phyloP scores from a whole-genome alignment of 2,329 filamentous ascomycete genomes.

The Rachicladosporium sp. region DNA sequence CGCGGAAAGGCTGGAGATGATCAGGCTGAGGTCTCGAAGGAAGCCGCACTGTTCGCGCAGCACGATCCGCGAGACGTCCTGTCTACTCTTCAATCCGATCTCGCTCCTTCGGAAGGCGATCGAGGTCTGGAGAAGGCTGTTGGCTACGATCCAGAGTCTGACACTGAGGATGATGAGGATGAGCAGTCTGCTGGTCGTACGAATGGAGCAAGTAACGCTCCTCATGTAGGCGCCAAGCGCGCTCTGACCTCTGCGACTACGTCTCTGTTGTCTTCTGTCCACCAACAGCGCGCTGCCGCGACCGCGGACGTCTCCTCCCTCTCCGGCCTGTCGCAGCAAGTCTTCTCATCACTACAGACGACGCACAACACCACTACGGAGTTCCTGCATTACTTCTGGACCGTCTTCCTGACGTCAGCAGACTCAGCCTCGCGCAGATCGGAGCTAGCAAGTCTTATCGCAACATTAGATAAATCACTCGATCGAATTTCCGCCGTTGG shows the following conservation, averaged over 20 bases:
- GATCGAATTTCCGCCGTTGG: constrained; percentile 72
- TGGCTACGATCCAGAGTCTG: constrained; percentile 55
- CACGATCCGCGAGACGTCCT: constrained; percentile 61
- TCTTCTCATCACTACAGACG: constrained; percentile 52
- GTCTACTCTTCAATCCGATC: constrained; percentile 48
- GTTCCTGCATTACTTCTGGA: constrained; percentile 97
- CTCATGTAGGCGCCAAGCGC: constrained; percentile 13
- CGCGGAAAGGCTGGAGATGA: constrained; percentile 56
- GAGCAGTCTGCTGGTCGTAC: constrained; percentile 5
- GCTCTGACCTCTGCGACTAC: constrained; percentile 37
- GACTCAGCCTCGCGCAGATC: constrained; percentile 60
- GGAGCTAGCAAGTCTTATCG: constrained; percentile 70
- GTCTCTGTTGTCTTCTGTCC: constrained; percentile 26
- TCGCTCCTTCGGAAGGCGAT: constrained; percentile 34
- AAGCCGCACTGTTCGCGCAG: constrained; percentile 49
- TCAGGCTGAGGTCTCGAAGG: constrained; percentile 28
- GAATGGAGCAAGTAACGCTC: constrained; percentile 27
- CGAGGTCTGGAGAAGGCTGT: constrained; percentile 48
- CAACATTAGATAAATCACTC: constrained; percentile 66
- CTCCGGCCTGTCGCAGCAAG: constrained; percentile 27
- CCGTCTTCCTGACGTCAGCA: constrained; percentile 68
- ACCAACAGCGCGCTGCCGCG: constrained; percentile 6
- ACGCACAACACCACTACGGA: constrained; percentile 91
- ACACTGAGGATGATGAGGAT: constrained; percentile 39
- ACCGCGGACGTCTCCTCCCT: constrained; percentile 14